Evolutionary conservation across 495 filamentous ascomycete species (phyloP).

Genomic region (Chaetomium cochliodes): DNA sequence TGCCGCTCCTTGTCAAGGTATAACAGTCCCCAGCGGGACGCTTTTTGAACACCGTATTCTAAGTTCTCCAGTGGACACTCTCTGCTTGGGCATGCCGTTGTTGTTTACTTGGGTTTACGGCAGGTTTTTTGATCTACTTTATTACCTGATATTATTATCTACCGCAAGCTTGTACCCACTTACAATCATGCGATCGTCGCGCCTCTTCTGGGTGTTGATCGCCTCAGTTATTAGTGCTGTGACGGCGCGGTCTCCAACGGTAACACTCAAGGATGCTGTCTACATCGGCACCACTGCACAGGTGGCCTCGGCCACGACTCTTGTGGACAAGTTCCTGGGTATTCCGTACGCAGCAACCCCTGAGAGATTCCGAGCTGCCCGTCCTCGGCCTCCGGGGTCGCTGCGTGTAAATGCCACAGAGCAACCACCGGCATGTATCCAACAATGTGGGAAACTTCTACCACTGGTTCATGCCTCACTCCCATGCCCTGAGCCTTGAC

Average conservation of each 20-base stretch:
- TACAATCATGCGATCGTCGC: neutral
- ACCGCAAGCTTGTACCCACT: neutral
- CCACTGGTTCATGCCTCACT: neutral
- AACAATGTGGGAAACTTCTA: neutral
- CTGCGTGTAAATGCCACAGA: neutral
- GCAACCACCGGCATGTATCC: slow-evolving; percentile 2
- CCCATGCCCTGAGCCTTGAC: too few relatives aligned
- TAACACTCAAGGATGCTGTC: neutral
- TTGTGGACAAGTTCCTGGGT: neutral
- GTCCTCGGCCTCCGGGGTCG: neutral
- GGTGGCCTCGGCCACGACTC: neutral
- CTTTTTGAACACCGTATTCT: too few relatives aligned
- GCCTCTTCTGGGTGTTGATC: neutral
- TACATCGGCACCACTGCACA: neutral
- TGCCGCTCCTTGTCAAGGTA: neutral
- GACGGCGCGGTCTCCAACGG: neutral
- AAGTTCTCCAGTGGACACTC: too few relatives aligned
- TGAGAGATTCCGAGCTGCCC: neutral
- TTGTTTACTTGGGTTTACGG: neutral
- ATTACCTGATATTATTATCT: neutral
- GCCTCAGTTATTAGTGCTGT: neutral
- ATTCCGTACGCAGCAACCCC: neutral
- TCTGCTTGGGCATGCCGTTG: neutral
- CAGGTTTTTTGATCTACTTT: neutral
- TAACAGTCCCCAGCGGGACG: too few relatives aligned